A percentile compares a stretch with the other conserved stretches of the same genome.
Conservation (phyloP, 129 eudicot species). For the Lactuca saligna region DNA sequence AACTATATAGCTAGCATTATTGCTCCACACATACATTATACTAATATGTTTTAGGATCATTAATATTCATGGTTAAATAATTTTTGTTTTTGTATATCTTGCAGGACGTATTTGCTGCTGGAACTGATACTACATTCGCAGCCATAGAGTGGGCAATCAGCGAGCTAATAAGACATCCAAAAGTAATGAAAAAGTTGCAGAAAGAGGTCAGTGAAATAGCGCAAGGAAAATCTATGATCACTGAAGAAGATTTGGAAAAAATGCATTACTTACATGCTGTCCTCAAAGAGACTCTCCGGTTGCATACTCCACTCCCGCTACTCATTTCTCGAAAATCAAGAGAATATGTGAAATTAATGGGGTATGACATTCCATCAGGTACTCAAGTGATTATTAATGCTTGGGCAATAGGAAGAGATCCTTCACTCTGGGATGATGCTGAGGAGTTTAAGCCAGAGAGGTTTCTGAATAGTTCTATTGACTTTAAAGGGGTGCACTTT, state of each 20-base stretch:
- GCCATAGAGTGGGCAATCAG: constrained; percentile 45
- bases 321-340: constrained; percentile 40
- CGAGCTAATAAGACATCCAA: constrained; percentile 49
- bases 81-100: neutral
- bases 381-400: constrained; percentile 44
- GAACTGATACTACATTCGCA: constrained; percentile 41
- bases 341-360: constrained; percentile 31
- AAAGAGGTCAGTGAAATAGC: constrained; percentile 35
- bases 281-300: constrained; percentile 44
- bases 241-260: constrained; percentile 29
- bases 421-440: constrained; percentile 27
- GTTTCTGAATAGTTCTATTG: constrained; percentile 34
- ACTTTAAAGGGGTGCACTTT: constrained; percentile 36
- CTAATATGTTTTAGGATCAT: neutral
- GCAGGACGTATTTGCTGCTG: constrained; percentile 48
- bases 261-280: constrained; percentile 56
- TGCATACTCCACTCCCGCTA: constrained; percentile 41
- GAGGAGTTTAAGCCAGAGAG: constrained; percentile 42
- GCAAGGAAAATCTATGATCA: constrained; percentile 13
- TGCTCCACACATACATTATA: neutral
- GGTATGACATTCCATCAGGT: constrained; percentile 39
- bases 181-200: constrained; percentile 38
- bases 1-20: neutral
- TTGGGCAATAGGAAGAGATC: constrained; percentile 52
- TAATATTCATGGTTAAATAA: neutral